These are phyloP conservation scores for Ganoderma leucocontextum DNA, from an alignment of 1,284 basidiomycete genomes.

Conservation along the genomic window DNA sequence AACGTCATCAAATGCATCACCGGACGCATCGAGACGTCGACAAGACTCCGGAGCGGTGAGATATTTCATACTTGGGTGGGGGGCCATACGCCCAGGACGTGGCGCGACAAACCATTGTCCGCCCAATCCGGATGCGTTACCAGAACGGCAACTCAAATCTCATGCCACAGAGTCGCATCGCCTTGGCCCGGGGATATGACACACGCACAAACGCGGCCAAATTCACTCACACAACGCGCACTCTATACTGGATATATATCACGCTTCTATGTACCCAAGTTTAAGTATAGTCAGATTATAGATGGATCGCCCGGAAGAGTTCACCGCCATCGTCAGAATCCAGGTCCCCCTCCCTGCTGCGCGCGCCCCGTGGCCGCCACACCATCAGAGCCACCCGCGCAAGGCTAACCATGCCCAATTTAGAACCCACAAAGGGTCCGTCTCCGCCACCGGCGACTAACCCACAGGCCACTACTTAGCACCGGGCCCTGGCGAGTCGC, in stretches of 20 bases:
- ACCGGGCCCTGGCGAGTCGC: neutral
- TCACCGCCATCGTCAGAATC: too few species aligned
- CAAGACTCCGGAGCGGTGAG: neutral
- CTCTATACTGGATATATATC: neutral
- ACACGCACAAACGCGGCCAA: slow-evolving; percentile 18
- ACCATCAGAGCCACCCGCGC: neutral
- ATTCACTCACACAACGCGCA: slow-evolving; percentile 5
- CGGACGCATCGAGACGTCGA: neutral
- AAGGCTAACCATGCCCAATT: neutral
- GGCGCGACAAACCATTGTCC: slow-evolving; percentile 12
- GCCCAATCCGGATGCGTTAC: neutral
- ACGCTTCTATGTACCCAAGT: neutral
- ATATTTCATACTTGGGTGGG: neutral
- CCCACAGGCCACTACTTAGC: neutral
- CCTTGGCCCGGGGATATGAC: neutral
- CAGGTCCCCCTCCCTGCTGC: too few species aligned
- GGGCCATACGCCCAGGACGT: neutral
- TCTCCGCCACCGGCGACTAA: neutral
- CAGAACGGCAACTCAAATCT: too few species aligned
- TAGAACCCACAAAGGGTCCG: slow-evolving; percentile 5
- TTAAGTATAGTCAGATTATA: neutral
- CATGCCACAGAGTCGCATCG: neutral
- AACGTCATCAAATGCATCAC: slow-evolving; percentile 13
- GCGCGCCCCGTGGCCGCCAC: neutral
- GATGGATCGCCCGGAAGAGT: too few species aligned